These are phyloP conservation scores for Termitomyces sp. DNA, from an alignment of 768 basidiomycete species.

Conservation along the genomic window DNA sequence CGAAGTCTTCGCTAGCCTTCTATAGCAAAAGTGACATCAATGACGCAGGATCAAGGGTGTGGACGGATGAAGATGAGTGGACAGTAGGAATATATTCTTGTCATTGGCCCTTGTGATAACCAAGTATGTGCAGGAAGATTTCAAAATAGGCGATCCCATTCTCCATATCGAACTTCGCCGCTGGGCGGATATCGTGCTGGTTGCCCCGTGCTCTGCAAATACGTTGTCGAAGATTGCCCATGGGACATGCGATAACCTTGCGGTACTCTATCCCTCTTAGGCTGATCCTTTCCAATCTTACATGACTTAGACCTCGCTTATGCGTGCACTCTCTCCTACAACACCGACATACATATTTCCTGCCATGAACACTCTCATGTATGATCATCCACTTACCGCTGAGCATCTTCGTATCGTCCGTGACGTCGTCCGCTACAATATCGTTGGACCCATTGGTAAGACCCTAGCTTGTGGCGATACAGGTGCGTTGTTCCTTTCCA, in stretches of 20 bases:
- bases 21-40: constrained; percentile 52
- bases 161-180: constrained; percentile 90
- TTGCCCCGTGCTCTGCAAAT: constrained; percentile 97
- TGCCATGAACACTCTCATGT: constrained; percentile 99
- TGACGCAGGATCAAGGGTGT: constrained; percentile 54
- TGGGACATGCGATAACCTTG: constrained; percentile 87
- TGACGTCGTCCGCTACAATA: constrained; percentile 72
- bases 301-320: constrained; percentile 58
- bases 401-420: constrained; percentile 73
- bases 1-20: constrained; percentile 73
- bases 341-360: constrained; percentile 92
- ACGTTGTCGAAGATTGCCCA: constrained; percentile 89
- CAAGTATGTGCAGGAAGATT: constrained; percentile 45
- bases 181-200: constrained; percentile 94
- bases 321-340: constrained; percentile 76
- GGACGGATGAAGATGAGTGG: constrained; percentile 95
- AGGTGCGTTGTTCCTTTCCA: constrained; percentile 41
- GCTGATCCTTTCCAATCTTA: not conserved
- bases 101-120: not conserved
- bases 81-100: constrained; percentile 36
- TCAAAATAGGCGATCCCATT: constrained; percentile 83
- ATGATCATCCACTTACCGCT: constrained; percentile 85
- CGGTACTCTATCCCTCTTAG: constrained; percentile 29
- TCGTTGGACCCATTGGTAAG: constrained; percentile 88
- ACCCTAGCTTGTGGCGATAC: constrained; percentile 87